These are phyloP conservation scores for Eucalyptus globulus DNA, from an alignment of 345 rosid species.

Conservation along the genomic window DNA sequence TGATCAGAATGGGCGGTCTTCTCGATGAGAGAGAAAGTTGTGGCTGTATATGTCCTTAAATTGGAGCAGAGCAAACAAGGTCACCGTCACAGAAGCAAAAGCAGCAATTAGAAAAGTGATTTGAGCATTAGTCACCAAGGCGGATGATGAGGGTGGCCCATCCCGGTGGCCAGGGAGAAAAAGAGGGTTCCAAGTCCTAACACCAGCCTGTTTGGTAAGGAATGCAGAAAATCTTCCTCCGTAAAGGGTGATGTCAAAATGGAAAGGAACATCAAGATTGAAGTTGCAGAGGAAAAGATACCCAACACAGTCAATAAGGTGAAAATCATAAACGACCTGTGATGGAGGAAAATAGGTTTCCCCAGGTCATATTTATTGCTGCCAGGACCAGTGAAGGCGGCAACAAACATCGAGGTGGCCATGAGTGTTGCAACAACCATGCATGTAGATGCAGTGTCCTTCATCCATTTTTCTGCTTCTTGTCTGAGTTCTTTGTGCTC, in stretches of 20 bases:
- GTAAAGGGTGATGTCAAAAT: slow-evolving; percentile 1
- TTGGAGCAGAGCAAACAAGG: not conserved
- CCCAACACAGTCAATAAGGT: not conserved
- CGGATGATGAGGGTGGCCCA: not conserved
- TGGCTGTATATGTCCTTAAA: not conserved
- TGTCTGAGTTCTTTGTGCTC: not conserved
- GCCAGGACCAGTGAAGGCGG: not conserved
- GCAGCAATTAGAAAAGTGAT: not conserved
- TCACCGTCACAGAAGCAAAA: not conserved
- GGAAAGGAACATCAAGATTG: slow-evolving; percentile 14
- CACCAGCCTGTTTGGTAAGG: not conserved
- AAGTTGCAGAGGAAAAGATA: slow-evolving; percentile 1
- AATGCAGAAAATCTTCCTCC: slow-evolving; percentile 2
- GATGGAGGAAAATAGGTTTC: not conserved
- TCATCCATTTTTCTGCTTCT: not conserved
- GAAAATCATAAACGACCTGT: not conserved
- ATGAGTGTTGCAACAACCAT: not conserved
- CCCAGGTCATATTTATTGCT: not conserved
- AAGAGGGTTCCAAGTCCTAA: not conserved
- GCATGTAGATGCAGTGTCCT: not conserved
- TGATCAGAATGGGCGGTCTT: not conserved
- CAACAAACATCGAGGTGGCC: not conserved
- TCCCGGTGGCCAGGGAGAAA: not conserved
- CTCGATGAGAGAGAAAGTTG: not conserved
- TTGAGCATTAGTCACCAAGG: not conserved